phyloP scores from a whole-genome alignment of 345 rosid species.

The Eucalyptus sideroxylon region DNA sequence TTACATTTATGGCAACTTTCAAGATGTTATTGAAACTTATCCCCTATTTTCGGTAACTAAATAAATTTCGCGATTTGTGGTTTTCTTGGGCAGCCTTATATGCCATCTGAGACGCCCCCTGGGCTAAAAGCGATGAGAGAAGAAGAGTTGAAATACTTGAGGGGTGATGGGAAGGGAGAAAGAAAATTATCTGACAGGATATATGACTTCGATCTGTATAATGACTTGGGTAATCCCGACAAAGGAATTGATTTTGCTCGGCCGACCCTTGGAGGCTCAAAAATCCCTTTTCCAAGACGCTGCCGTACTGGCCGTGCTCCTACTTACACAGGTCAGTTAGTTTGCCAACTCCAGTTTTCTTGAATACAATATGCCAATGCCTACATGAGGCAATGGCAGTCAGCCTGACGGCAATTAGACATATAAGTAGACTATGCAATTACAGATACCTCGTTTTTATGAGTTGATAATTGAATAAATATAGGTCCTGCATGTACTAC shows the following conservation, averaged over 20 bases:
- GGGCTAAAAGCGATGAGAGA: conserved; percentile 64
- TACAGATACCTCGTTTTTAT: neutral
- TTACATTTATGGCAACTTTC: neutral
- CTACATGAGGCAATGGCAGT: neutral
- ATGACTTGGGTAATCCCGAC: conserved; percentile 95
- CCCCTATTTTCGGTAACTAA: neutral
- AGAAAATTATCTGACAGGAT: conserved; percentile 73
- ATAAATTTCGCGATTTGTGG: neutral
- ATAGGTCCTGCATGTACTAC: neutral
- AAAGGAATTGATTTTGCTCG: conserved; percentile 42
- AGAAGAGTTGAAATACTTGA: conserved; percentile 47
- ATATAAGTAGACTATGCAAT: neutral
- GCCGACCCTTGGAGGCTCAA: conserved; percentile 63
- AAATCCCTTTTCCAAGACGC: conserved; percentile 75
- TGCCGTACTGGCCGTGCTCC: conserved; percentile 86
- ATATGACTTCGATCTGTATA: conserved; percentile 77
- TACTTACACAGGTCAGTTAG: conserved; percentile 34
- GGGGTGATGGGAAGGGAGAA: conserved; percentile 65
- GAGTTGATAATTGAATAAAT: neutral
- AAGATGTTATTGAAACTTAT: neutral
- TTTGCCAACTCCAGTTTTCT: neutral
- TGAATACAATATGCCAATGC: neutral
- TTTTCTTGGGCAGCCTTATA: conserved; percentile 60
- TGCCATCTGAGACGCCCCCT: conserved; percentile 72
- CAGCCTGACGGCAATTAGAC: neutral